Evolutionary conservation across 257 asterid genomes (phyloP).

Genomic region (Ophiorrhiza pumila): DNA sequence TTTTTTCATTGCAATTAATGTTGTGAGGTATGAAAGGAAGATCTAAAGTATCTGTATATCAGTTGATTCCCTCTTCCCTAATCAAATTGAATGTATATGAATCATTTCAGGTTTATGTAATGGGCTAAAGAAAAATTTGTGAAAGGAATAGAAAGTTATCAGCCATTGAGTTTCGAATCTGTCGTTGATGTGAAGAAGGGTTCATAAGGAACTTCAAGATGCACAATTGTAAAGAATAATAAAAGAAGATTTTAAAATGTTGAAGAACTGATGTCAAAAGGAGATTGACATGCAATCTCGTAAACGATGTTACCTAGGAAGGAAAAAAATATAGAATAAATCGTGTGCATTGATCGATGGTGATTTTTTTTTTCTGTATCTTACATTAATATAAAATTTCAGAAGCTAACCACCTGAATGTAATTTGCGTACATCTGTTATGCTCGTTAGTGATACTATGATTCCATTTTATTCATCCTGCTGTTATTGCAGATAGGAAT

Average conservation of each 20-base stretch:
- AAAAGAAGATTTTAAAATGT: not conserved
- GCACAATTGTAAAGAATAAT: no score
- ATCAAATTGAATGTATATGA: not conserved
- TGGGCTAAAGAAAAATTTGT: not conserved
- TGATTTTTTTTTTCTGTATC: not conserved
- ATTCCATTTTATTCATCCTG: not conserved
- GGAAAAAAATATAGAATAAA: not conserved
- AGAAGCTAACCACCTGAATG: not conserved
- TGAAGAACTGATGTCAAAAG: not conserved
- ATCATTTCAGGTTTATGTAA: not conserved
- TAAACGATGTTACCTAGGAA: not conserved
- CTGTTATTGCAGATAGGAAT: conserved; percentile 64
- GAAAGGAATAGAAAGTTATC: not conserved
- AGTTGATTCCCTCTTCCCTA: no score
- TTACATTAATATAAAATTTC: not conserved
- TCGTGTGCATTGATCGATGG: not conserved
- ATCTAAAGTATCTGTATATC: no score
- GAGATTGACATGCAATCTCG: not conserved
- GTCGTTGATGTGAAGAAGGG: no score
- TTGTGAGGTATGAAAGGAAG: not conserved
- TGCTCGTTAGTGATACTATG: no score
- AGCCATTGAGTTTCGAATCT: no score
- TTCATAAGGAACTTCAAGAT: not conserved
- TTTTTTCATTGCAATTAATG: no score
- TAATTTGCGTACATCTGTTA: not conserved